Conservation (phyloP, 352 stramenopile genomes). For the Stramenopiles sp. region DNA sequence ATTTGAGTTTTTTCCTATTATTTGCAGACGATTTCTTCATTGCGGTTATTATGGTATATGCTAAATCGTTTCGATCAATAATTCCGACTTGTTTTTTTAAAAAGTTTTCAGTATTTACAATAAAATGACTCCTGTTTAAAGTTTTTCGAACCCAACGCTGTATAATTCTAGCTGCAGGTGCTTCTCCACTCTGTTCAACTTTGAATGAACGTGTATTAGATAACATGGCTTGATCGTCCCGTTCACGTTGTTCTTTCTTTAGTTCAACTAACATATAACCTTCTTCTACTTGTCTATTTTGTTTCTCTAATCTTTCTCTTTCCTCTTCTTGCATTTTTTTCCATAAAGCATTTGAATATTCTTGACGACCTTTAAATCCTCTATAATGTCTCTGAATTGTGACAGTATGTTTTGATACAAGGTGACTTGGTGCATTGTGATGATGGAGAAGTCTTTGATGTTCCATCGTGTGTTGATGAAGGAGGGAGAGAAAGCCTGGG, state of each 20-base stretch:
- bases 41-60: too few relatives aligned
- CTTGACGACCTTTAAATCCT: background rate
- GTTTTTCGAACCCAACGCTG: background rate
- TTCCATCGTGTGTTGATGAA: too few relatives aligned
- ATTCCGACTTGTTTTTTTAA: background rate
- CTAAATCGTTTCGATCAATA: background rate
- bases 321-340: background rate
- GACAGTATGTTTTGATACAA: background rate
- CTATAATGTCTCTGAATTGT: background rate
- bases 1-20: too few relatives aligned
- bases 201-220: background rate
- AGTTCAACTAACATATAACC: background rate
- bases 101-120: background rate
- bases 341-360: background rate
- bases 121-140: background rate
- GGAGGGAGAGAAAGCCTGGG: too few relatives aligned
- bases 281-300: background rate
- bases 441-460: too few relatives aligned
- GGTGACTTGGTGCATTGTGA: too few relatives aligned
- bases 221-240: background rate
- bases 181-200: background rate
- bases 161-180: background rate
- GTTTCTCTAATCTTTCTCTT: background rate
- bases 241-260: background rate
- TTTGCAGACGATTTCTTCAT: too few relatives aligned